phyloP scores from a whole-genome alignment of 306 rosid species.

The Arachis hypogaea region DNA sequence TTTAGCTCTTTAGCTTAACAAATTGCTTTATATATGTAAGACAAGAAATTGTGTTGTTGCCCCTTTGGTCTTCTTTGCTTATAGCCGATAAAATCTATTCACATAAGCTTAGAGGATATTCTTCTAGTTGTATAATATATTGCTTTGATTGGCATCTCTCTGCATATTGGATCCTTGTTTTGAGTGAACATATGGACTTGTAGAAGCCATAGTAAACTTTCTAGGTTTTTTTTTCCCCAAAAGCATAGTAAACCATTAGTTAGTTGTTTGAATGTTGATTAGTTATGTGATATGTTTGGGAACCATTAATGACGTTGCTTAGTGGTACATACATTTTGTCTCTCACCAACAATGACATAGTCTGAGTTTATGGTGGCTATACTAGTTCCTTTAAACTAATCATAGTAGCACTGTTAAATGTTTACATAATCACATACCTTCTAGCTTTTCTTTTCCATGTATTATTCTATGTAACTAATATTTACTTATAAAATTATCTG shows the following conservation, averaged over 20 bases:
- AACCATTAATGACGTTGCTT: background rate
- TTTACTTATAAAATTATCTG: background rate
- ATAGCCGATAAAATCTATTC: background rate
- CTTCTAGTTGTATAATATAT: background rate
- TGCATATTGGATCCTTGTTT: background rate
- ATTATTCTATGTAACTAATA: background rate
- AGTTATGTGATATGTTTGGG: background rate
- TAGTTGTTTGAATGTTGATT: background rate
- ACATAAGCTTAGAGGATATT: slow-evolving; percentile 7
- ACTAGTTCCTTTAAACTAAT: background rate
- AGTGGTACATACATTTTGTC: background rate
- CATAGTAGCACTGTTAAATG: background rate
- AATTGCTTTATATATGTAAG: slow-evolving; percentile 22
- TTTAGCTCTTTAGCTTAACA: slow-evolving; percentile 7
- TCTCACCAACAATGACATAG: slow-evolving; percentile 21
- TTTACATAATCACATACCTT: background rate
- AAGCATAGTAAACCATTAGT: background rate
- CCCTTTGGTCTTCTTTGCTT: slow-evolving; percentile 14
- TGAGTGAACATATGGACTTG: background rate
- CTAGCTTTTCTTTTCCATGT: background rate
- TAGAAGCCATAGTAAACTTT: background rate
- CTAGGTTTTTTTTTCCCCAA: background rate
- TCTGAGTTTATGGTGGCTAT: slow-evolving; percentile 5
- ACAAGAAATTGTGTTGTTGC: slow-evolving; percentile 1
- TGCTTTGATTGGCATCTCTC: background rate